phyloP scores from a whole-genome alignment of 768 basidiomycete species.

The Fibroporia radiculosa region DNA sequence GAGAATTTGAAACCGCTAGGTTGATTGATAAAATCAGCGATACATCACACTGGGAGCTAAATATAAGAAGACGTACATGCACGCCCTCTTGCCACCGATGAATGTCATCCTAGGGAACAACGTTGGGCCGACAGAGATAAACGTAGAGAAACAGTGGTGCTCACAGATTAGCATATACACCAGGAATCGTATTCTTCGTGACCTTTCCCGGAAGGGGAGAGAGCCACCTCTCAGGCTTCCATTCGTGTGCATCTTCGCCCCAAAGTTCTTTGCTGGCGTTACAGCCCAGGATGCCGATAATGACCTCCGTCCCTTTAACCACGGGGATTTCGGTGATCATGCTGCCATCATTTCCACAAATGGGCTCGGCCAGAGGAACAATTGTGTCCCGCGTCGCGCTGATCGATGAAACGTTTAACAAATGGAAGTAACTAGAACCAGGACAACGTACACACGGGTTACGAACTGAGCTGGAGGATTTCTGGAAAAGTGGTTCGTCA shows the following conservation, averaged over 20 bases:
- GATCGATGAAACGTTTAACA: constrained; percentile 26
- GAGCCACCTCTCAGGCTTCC: constrained; percentile 38
- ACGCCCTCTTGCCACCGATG: constrained; percentile 25
- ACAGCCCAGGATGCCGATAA: constrained; percentile 18
- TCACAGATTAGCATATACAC: no score
- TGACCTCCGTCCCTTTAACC: constrained; percentile 20
- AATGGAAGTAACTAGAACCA: no score
- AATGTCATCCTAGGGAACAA: constrained; percentile 35
- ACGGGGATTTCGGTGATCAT: constrained; percentile 18
- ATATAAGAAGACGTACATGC: constrained; percentile 25
- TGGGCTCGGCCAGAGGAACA: constrained; percentile 24
- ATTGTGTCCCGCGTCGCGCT: constrained; percentile 14
- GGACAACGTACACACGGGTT: constrained; percentile 1
- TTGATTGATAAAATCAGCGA: no score
- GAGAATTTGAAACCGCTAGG: constrained; percentile 7
- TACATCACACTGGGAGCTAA: no score
- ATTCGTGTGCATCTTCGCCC: constrained; percentile 34
- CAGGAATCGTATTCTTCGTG: constrained; percentile 22
- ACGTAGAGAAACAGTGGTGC: no score
- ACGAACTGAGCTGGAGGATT: not conserved
- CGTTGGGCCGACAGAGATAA: no score
- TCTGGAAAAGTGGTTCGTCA: no score
- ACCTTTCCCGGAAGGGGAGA: constrained; percentile 15
- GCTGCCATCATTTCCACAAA: constrained; percentile 22
- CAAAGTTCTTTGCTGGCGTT: constrained; percentile 31